Evolutionary conservation across 768 basidiomycete species (phyloP).

Genomic region (Tulasnella sp.): DNA sequence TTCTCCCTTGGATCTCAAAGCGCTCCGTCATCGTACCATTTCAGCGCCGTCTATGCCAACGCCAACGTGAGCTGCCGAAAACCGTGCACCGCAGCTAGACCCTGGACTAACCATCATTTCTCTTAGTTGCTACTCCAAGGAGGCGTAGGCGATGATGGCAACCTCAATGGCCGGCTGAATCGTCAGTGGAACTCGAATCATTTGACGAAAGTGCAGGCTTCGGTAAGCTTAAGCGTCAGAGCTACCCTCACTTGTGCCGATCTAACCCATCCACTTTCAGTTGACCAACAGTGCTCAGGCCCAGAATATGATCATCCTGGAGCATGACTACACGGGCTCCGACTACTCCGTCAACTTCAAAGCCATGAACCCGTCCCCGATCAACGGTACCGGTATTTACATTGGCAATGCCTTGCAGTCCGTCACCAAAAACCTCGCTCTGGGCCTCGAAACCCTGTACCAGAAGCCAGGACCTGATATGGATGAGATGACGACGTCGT

Average conservation of each 20-base stretch:
- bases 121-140: constrained; percentile 88
- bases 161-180: constrained; percentile 85
- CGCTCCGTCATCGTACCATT: constrained; percentile 87
- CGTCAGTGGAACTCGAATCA: constrained; percentile 79
- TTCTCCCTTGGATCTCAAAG: constrained; percentile 89
- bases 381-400: constrained; percentile 88
- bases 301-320: constrained; percentile 90
- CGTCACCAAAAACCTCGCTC: constrained; percentile 82
- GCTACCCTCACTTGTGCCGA: background rate
- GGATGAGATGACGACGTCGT: constrained; percentile 71
- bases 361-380: constrained; percentile 86
- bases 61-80: constrained; percentile 57
- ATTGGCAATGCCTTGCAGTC: constrained; percentile 92
- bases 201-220: constrained; percentile 84
- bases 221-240: constrained; percentile 56
- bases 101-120: background rate
- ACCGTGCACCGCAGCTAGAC: background rate
- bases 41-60: constrained; percentile 90
- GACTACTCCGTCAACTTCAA: constrained; percentile 88
- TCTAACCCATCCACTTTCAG: constrained; percentile 48
- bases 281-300: constrained; percentile 68
- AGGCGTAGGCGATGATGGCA: constrained; percentile 90
- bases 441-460: constrained; percentile 83
- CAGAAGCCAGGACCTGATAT: constrained; percentile 68
- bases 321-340: constrained; percentile 89